Evolutionary conservation across 495 filamentous ascomycete genomes (phyloP).

Genomic region (Penicillium alfredii): DNA sequence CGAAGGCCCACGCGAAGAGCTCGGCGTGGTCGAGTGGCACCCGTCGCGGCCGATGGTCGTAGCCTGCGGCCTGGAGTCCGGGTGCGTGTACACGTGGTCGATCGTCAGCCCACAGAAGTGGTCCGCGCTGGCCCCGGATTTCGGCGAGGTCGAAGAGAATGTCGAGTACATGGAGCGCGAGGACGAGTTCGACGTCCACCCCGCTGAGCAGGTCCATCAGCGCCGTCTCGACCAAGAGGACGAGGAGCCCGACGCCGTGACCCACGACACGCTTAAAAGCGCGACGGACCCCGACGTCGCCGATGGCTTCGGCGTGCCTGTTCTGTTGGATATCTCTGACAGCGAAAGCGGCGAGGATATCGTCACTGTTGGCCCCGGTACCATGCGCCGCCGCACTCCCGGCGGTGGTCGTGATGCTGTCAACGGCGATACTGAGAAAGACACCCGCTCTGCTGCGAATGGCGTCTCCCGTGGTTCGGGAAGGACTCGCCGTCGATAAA

Average conservation of each 20-base stretch:
- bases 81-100: conserved; percentile 87
- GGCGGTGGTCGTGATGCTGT: conserved; percentile 45
- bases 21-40: conserved; percentile 96
- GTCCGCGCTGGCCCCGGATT: conserved; percentile 95
- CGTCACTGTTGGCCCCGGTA: conserved; percentile 75
- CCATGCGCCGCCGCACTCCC: conserved; percentile 71
- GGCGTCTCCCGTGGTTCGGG: conserved; percentile 12
- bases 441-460: conserved; percentile 11
- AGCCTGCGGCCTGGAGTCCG: conserved; percentile 83
- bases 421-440: conserved; percentile 40
- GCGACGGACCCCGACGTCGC: conserved; percentile 41
- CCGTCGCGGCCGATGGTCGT: conserved; percentile 81
- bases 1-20: conserved; percentile 90
- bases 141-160: conserved; percentile 96
- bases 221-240: conserved; percentile 83
- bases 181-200: conserved; percentile 97
- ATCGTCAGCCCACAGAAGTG: conserved; percentile 89
- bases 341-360: conserved; percentile 84
- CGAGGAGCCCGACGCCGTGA: conserved; percentile 81
- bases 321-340: conserved; percentile 72
- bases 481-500: conserved; percentile 16
- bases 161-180: conserved; percentile 92
- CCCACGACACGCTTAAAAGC: conserved; percentile 59
- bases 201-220: conserved; percentile 89
- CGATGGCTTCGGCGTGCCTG: conserved; percentile 75